Base-by-base conservation (phyloP, 2,329 filamentous ascomycete genomes). In the Trichoderma semiorbis region DNA sequence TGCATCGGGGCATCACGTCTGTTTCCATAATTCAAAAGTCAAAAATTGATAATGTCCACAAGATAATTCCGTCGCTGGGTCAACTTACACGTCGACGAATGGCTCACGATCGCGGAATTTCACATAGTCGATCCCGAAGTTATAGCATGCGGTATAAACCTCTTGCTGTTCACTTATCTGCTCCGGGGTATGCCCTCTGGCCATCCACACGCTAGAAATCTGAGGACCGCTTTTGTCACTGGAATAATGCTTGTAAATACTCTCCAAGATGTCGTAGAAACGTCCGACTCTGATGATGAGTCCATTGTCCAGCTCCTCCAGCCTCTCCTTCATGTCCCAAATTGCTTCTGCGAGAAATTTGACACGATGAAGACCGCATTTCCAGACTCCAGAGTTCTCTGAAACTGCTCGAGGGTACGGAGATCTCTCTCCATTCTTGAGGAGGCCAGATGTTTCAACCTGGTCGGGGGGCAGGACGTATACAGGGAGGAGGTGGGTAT, bases 101-200 rank as follows among this genome's bases (percentile, higher is more conserved):
- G 93, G 95, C 78, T 95, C 95, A 79, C 94, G 92, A 75, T 95
- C 92, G 0, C 81, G 80, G 88, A 90, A 94, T 1, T 90, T 72
- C 78, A 88, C 87, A 78, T 93, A 93, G 1, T 89, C 84, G 5
- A 90, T 83, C 0, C 83, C 84, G 3, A 85, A 80, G 14, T 85
- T 78, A 26, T 85, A 80, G 70, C 91, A 90, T 0, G 88, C 77
- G 0, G 82, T 78, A 32, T 84, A 83, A 2, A 93, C 83, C 0
- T 82, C 82, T 26, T 83, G 80, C 75, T 94, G 90, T 69, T 95
- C 92, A 5, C 82, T 79, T 71, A 87, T 85, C 78, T 95, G 93
- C 75, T 95, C 93, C 3, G 85, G 85, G 0, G 90, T 89, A 69
- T 92, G 88, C 72, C 94, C 92, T 6, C 84, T 85, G 0, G 90